These are phyloP conservation scores for Amyloporia xantha DNA, from an alignment of 768 basidiomycete species.

Conservation along the genomic window DNA sequence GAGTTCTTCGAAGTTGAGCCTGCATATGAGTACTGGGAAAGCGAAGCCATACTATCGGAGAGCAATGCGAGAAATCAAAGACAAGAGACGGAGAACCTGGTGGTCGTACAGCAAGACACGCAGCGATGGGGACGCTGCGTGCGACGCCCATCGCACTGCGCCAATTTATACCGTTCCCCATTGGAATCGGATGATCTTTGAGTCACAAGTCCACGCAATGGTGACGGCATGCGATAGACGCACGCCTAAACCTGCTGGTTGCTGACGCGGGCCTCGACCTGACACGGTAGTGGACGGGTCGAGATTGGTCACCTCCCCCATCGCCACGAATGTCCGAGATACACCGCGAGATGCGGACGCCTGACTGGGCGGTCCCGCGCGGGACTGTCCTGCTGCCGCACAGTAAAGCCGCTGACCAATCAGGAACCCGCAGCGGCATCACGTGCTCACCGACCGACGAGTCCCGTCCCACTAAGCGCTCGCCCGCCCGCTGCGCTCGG, in stretches of 20 bases:
- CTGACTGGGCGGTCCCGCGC: background rate
- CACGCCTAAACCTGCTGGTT: background rate
- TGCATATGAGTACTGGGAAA: background rate
- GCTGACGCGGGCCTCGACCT: constrained; percentile 3
- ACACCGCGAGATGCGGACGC: background rate
- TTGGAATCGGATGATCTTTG: constrained; percentile 2
- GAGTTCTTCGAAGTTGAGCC: background rate
- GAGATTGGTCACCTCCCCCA: background rate
- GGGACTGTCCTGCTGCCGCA: background rate
- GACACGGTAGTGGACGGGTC: background rate
- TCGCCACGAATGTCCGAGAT: background rate
- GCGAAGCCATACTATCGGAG: background rate
- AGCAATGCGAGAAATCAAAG: background rate
- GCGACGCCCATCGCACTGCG: background rate
- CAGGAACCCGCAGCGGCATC: background rate
- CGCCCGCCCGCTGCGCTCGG: background rate
- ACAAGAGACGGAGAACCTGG: background rate
- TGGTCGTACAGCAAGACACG: background rate
- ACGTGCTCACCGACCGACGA: too few relatives aligned
- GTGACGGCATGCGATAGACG: constrained; percentile 4
- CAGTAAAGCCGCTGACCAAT: background rate
- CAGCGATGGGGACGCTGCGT: background rate
- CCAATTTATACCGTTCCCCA: background rate
- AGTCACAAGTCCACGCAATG: background rate
- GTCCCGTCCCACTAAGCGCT: too few relatives aligned